These are phyloP conservation scores for Gossypium mustelinum DNA, from an alignment of 345 rosid genomes.

Conservation along the genomic window DNA sequence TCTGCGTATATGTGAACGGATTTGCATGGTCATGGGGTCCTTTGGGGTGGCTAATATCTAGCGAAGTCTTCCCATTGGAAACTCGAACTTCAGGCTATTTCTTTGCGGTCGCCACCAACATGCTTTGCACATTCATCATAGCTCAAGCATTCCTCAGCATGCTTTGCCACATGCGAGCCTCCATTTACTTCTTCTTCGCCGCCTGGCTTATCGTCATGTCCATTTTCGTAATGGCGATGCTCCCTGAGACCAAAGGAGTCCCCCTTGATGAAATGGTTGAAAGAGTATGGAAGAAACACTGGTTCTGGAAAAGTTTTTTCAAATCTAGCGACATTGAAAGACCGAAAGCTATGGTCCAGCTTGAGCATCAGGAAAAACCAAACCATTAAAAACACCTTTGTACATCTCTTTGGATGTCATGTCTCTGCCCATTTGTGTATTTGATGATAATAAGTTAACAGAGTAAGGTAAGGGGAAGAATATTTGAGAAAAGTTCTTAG, in stretches of 20 bases:
- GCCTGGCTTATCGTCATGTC: slow-evolving; percentile 36
- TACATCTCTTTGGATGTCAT: not conserved
- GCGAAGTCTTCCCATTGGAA: slow-evolving; percentile 59
- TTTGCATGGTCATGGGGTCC: slow-evolving; percentile 91
- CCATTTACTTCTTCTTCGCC: slow-evolving; percentile 58
- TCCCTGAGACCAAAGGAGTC: slow-evolving; percentile 69
- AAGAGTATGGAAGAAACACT: slow-evolving; percentile 57
- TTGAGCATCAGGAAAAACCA: not conserved
- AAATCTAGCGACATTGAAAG: slow-evolving; percentile 12
- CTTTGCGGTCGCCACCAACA: slow-evolving; percentile 49
- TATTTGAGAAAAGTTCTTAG: not conserved
- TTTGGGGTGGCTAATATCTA: slow-evolving; percentile 59
- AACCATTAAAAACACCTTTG: not conserved
- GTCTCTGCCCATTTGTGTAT: not conserved
- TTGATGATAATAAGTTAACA: not conserved
- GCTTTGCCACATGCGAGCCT: slow-evolving; percentile 42
- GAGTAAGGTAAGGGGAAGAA: not conserved
- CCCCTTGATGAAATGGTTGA: slow-evolving; percentile 56
- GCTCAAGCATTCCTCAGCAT: slow-evolving; percentile 57
- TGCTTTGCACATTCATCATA: slow-evolving; percentile 47
- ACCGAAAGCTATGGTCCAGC: not conserved
- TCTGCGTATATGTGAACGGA: slow-evolving; percentile 46
- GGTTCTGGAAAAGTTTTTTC: slow-evolving; percentile 52
- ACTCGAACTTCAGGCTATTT: slow-evolving; percentile 50
- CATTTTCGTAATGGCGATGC: slow-evolving; percentile 21